Base-by-base conservation (phyloP, 1,284 basidiomycete genomes). In the Xerocomus amazonicus region DNA sequence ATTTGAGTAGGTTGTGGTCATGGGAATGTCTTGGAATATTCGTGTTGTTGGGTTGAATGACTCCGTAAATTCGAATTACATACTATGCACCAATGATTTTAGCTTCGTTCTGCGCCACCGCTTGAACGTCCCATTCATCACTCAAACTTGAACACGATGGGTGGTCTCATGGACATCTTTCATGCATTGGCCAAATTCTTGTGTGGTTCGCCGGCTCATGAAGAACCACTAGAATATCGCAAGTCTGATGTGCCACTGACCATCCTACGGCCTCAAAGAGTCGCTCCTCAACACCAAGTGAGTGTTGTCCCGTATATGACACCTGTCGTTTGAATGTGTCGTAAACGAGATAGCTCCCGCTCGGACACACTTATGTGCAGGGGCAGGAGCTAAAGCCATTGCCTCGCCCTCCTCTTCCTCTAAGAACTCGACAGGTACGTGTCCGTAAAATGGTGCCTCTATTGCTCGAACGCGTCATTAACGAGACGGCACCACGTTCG, bases 1-100 rank as follows among this genome's bases (percentile, higher is more conserved):
- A 80, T 90, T 47, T 89, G 70, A 62, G 37, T 38, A 17, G 26
- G 17, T 6, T 9, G 31, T 10, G 64, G 67, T 56, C 62, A 54
- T 53, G 64, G 66, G 67, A 67, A 60, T 65, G 64, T 68, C 39
- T 44, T 48, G 51, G 35, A 54, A 33, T 55, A 44, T 45, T 17
- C 34, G 45, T 65, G 65, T 56, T 28, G 62, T 55, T 50, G 62
- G 65, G 64, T 59, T 51, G 59, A 53, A 54, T 32, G n/a, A 34
- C 29, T n/a, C 27, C 48, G 10, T 40, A 49, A 46, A 29, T 36
- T 5, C 28, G 19, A 32, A 10, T 42, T 42, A 23, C 19, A 23
- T 42, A 19, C 32, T 49, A 40, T 61, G 56, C 39, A 45, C n/a
- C 43, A 50, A 54, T 50, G 16, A 9, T 34, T 37, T 45, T 10